Evolutionary conservation across 306 rosid genomes (phyloP), one percentile per base, ranked within the genome.

Genomic region (Canavalia ensiformis): DNA sequence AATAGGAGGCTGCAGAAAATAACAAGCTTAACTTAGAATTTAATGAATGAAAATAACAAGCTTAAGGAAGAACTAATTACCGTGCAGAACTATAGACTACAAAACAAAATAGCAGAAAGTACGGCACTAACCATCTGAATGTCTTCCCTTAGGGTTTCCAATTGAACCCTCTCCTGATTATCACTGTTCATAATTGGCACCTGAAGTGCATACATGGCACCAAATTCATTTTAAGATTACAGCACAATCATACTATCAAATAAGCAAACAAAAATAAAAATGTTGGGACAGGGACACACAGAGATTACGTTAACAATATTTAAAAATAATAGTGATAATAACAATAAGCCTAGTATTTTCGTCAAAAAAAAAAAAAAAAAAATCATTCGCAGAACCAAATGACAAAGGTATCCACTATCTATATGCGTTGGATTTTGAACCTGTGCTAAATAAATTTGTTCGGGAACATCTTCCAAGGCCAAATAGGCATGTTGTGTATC

Each of bases 401-500:
- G 33, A 46, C 44, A 80, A 59, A 50, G 57, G 63, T 34, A 70
- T 42, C 29, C 12, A 81, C 78, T 35, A 80, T 58, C 70, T 58
- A 51, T 30, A 65, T 50, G 42, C 13, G 45, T 66, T 33, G 68
- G 77, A 82, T 55, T 74, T 72, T 70, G 56, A 73, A 96, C 99
- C 99, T 96, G 99, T 0, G 99, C 99, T 88, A 96, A 90, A 87
- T 93, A 96, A 84, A 90, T 81, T 89, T 89, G 94, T 76, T 85
- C 80, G 13, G 91, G 79, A 87, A 77, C 86, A 70, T 74, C 86
- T 78, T 90, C 96, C 81, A 79, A 67, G 12, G 87, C 68, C 76
- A 81, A 86, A 87, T 75, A 34, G 6, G 54, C 89, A 76, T 44
- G 69, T 31, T 86, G 81, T 9, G 77, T 55, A 6, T 72, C 84